These are phyloP conservation scores for Calonectria montana DNA, from an alignment of 2,329 filamentous ascomycete genomes.

Conservation along the genomic window DNA sequence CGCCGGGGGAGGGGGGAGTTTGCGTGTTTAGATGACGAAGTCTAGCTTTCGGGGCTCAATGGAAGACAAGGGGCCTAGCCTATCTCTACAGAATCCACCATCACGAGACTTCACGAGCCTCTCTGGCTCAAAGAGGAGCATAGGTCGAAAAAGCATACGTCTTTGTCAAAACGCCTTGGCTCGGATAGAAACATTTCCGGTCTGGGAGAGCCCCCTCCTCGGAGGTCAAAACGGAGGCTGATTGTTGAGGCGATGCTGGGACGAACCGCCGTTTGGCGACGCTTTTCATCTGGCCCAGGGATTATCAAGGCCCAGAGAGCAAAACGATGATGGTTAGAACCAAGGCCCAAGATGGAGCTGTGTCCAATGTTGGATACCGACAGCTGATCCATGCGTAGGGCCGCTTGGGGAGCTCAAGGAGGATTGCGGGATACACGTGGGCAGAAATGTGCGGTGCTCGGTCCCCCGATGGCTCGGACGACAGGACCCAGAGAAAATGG, in stretches of 20 bases:
- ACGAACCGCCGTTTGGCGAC: neutral
- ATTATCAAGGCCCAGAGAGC: neutral
- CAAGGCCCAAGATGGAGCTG: neutral
- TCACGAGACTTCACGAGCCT: constrained; percentile 10
- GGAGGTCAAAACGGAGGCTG: neutral
- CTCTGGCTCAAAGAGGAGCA: neutral
- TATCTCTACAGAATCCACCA: constrained; percentile 6
- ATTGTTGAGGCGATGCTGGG: neutral
- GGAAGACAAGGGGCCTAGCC: neutral
- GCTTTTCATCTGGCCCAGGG: neutral
- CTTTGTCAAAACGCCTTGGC: neutral
- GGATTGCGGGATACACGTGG: constrained; percentile 13
- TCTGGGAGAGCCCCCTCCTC: neutral
- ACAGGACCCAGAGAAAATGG: constrained; percentile 4
- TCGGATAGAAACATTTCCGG: constrained; percentile 11
- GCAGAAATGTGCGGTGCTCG: neutral
- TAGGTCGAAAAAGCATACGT: neutral
- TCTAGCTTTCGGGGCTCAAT: constrained; percentile 3
- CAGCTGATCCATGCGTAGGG: constrained; percentile 13
- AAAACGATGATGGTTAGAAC: neutral
- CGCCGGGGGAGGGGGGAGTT: neutral
- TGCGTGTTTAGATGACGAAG: constrained; percentile 5
- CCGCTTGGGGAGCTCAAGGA: neutral
- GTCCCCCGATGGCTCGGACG: constrained; percentile 5
- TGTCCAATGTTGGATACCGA: neutral